Base-by-base conservation (phyloP, 2,329 filamentous ascomycete genomes). In the Pseudogymnoascus sp. region DNA sequence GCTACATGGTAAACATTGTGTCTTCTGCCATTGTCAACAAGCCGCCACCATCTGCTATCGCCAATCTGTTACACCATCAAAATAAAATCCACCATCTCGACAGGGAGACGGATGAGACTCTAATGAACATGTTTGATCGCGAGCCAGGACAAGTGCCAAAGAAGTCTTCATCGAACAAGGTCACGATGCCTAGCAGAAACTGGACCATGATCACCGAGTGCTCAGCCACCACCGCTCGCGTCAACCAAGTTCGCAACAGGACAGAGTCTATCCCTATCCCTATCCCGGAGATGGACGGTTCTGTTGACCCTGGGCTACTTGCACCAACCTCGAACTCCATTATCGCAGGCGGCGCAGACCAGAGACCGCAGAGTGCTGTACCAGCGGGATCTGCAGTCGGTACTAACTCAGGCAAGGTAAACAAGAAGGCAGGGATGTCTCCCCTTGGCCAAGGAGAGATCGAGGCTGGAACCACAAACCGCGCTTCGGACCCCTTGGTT, bases 21-120 rank as follows among this genome's bases (percentile, higher is more conserved):
- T 96, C 92, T 5, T 97, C 93, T 0, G 93, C 93, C 34, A 98
- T 99, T 71, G 93, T 96, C 69, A 97, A 99, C 75, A 93, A 93
- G 70, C 95, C 95, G 2, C 92, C 93, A 13, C 92, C 93, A 1
- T 86, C 89, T 74, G 93, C 78, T 70, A 89, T 99, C 72, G 92
- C 92, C 10, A 96, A 99, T 75, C 85, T 96, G 60, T 83, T 99
- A 63, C 93, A 96, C 65, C 88, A 89, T 73, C 85, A 95, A 65
- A 98, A 98, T 80, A 97, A 87, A 77, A 84, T 89, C 61, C 87
- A 90, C 70, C 87, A 89, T 68, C 77, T 90, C 60, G 83, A 88
- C 74, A 71, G 75, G 31, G 78, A 92, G 63, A 99, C 95, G 0
- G 91, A 97, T 71, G 95, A 99, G 78, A 93, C 95, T 43, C 86